Percentiles rank a stretch among this genome's conserved stretches.
These are phyloP conservation scores for Colletotrichum spinosum DNA, from an alignment of 2,329 filamentous ascomycete genomes.

Conservation along the genomic window DNA sequence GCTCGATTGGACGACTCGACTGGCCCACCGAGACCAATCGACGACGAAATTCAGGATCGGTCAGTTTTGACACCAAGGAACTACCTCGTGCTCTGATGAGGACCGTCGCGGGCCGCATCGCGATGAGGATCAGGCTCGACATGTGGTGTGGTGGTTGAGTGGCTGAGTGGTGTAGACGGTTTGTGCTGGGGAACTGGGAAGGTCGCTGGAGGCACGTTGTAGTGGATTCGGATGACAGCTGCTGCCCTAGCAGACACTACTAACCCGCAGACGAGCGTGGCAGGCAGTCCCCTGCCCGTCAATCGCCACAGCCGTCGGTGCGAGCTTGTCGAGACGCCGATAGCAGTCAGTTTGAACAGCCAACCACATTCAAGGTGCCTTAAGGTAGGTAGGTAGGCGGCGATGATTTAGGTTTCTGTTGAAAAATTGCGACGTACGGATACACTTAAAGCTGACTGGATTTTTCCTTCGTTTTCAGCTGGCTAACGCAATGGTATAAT, in stretches of 20 bases:
- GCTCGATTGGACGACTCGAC: constrained; percentile 16
- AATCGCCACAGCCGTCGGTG: neutral
- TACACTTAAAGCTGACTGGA: no score
- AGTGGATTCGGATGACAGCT: constrained; percentile 4
- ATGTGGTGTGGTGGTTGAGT: constrained; percentile 12
- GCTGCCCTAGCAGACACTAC: neutral
- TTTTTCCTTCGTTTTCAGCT: no score
- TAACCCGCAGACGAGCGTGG: constrained; percentile 5
- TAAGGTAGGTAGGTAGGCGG: no score
- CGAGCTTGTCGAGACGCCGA: no score
- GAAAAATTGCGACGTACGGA: no score
- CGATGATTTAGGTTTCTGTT: no score
- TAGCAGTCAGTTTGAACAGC: neutral
- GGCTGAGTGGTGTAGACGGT: neutral
- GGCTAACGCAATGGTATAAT: no score
- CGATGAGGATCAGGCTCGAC: constrained; percentile 20
- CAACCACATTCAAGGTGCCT: neutral
- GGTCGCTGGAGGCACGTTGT: constrained; percentile 15
- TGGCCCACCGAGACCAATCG: constrained; percentile 14
- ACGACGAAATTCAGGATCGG: constrained; percentile 17
- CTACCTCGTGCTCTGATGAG: constrained; percentile 11
- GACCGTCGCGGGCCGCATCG: constrained; percentile 29
- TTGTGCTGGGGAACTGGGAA: constrained; percentile 12
- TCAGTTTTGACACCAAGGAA: constrained; percentile 21
- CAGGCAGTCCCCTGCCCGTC: constrained; percentile 19